Percentiles rank a stretch among this genome's conserved stretches.
phyloP scores from a whole-genome alignment of 2,329 filamentous ascomycete species.

The Paraphoma sp. region DNA sequence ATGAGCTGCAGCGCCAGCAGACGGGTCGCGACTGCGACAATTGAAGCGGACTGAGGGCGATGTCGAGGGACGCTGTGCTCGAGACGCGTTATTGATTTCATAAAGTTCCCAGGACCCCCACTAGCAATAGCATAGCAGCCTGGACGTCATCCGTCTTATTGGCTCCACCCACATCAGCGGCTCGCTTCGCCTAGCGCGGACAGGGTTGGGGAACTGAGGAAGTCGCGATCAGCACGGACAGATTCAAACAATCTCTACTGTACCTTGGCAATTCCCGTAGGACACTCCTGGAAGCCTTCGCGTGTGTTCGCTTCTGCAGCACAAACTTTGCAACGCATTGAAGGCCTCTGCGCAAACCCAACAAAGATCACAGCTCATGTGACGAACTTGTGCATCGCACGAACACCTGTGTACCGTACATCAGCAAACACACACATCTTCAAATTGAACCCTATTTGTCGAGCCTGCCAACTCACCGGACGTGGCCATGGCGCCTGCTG shows the following conservation, averaged over 20 bases:
- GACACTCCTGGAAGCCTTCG: too few relatives aligned
- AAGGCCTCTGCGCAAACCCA: too few relatives aligned
- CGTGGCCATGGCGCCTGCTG: conserved; percentile 27
- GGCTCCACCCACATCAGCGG: conserved; percentile 6
- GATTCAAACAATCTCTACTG: not conserved
- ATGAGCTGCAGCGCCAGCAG: conserved; percentile 30
- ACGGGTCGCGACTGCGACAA: not conserved
- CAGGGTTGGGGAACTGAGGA: not conserved
- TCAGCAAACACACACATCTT: not conserved
- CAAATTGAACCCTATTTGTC: not conserved
- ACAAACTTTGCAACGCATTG: too few relatives aligned
- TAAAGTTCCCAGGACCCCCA: conserved; percentile 9
- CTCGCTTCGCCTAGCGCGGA: conserved; percentile 3
- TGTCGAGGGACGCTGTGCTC: conserved; percentile 79
- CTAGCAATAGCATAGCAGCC: conserved; percentile 4
- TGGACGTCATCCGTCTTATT: conserved; percentile 8
- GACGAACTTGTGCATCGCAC: too few relatives aligned
- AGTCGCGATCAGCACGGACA: not conserved
- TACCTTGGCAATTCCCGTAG: too few relatives aligned
- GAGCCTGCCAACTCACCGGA: not conserved
- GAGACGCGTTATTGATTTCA: conserved; percentile 11
- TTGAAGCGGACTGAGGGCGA: conserved; percentile 61
- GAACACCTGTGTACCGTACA: not conserved
- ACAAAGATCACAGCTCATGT: too few relatives aligned
- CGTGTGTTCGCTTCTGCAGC: too few relatives aligned